A percentile compares a stretch with the other conserved stretches of the same genome.
Conservation (phyloP, 2,329 filamentous ascomycete genomes). For the Fonsecaea pugnacius region DNA sequence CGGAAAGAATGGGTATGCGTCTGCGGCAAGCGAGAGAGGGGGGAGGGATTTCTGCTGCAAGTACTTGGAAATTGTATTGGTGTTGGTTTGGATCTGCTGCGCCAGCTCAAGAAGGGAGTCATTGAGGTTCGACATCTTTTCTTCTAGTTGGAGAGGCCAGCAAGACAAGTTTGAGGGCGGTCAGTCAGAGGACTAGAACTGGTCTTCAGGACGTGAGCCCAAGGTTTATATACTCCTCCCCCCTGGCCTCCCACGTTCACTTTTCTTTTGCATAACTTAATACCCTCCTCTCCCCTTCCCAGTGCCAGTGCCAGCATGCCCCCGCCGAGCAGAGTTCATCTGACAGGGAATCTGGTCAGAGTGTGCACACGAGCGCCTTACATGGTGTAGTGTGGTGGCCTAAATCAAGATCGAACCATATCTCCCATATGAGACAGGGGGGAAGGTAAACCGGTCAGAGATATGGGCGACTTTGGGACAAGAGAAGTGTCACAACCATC, state of each 20-base stretch:
- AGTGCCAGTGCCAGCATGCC: neutral
- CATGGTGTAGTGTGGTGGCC: neutral
- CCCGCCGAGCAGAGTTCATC: neutral
- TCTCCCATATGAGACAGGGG: neutral
- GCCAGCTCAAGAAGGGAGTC: constrained; percentile 16
- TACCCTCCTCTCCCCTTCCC: neutral
- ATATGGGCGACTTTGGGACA: too few relatives aligned
- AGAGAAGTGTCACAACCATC: neutral
- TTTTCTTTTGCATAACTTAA: neutral
- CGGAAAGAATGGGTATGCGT: constrained; percentile 24
- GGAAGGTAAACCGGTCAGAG: neutral
- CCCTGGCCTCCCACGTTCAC: neutral
- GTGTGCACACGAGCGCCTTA: too few relatives aligned
- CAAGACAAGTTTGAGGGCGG: neutral
- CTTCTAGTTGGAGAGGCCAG: neutral
- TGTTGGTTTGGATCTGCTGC: constrained; percentile 3
- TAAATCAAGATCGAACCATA: neutral
- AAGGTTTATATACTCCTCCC: neutral
- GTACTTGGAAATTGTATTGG: constrained; percentile 9
- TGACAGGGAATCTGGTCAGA: neutral
- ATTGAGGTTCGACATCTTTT: neutral
- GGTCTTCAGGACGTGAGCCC: neutral
- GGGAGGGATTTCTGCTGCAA: constrained; percentile 16
- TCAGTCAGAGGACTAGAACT: too few relatives aligned
- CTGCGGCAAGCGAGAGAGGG: constrained; percentile 8